Evolutionary conservation across 805 yeast species (phyloP).

Genomic region (Starmerella bacillaris): DNA sequence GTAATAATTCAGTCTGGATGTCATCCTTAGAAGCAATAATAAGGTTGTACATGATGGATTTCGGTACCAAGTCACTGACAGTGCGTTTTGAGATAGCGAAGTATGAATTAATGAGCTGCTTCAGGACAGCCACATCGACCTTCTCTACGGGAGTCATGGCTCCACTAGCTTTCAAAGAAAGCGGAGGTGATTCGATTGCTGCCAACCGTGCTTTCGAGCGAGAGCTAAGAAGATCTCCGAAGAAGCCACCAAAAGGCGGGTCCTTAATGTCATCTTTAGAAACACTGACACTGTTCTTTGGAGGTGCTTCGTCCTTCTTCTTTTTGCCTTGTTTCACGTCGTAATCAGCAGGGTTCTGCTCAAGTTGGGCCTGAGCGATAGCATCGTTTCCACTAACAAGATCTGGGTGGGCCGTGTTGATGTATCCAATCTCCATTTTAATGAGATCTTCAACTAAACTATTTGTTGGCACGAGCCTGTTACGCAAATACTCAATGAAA

Average conservation of each 20-base stretch:
- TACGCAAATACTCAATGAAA: slow-evolving; percentile 66
- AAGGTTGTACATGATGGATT: slow-evolving; percentile 82
- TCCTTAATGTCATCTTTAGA: slow-evolving; percentile 22
- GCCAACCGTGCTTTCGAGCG: slow-evolving; percentile 86
- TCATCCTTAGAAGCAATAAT: slow-evolving; percentile 66
- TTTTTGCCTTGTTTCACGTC: slow-evolving; percentile 1
- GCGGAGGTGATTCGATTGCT: slow-evolving; percentile 92
- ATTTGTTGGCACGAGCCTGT: slow-evolving; percentile 69
- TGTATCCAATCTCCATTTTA: slow-evolving; percentile 72
- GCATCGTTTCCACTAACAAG: slow-evolving; percentile 88
- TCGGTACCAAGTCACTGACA: slow-evolving; percentile 82
- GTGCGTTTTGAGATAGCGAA: slow-evolving; percentile 85
- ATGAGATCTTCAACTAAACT: slow-evolving; percentile 70
- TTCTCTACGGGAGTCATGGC: slow-evolving; percentile 84
- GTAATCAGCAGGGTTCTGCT: neutral
- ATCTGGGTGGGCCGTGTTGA: slow-evolving; percentile 96
- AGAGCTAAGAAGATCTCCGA: slow-evolving; percentile 84
- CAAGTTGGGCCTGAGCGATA: slow-evolving; percentile 27
- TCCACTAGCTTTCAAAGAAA: slow-evolving; percentile 81
- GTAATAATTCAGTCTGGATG: slow-evolving; percentile 79
- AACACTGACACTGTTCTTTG: slow-evolving; percentile 17
- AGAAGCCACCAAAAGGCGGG: slow-evolving; percentile 58
- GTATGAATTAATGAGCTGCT: slow-evolving; percentile 74
- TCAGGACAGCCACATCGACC: slow-evolving; percentile 90
- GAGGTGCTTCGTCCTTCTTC: slow-evolving; percentile 9